A percentile compares a stretch with the other conserved stretches of the same genome.
These are phyloP conservation scores for Piromyces finnis DNA, from an alignment of 192 early-diverging fungal species.

Conservation along the genomic window DNA sequence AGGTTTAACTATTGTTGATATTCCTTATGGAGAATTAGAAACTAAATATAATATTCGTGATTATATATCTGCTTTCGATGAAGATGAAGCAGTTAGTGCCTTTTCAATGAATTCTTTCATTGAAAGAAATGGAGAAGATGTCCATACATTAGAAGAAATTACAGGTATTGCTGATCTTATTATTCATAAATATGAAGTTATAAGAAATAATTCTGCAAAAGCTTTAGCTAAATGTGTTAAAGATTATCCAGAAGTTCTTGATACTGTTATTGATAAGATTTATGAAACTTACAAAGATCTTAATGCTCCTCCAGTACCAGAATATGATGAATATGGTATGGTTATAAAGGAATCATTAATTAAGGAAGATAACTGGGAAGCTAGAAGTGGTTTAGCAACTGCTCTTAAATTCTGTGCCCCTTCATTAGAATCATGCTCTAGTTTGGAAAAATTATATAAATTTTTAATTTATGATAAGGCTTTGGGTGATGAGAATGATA, in stretches of 20 bases:
- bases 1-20: constrained; percentile 7
- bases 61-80: not conserved
- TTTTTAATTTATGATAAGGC: constrained; percentile 75
- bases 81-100: constrained; percentile 25
- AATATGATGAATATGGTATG: constrained; percentile 82
- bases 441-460: constrained; percentile 34
- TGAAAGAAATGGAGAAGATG: not conserved
- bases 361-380: constrained; percentile 56
- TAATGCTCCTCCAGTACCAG: constrained; percentile 55
- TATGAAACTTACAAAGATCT: constrained; percentile 38
- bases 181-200: constrained; percentile 29
- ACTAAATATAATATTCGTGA: not conserved
- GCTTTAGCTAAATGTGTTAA: constrained; percentile 45
- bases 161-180: not conserved
- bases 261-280: constrained; percentile 30
- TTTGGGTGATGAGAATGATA: constrained; percentile 62
- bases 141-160: not conserved
- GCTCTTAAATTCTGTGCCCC: constrained; percentile 52
- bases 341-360: constrained; percentile 67
- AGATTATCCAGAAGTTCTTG: constrained; percentile 24
- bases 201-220: constrained; percentile 37
- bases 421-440: constrained; percentile 18
- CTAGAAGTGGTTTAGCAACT: constrained; percentile 69
- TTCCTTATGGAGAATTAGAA: not conserved
- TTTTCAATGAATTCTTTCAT: constrained; percentile 6